Conservation (phyloP, 352 stramenopile genomes). For the Pythium dissotocum region DNA sequence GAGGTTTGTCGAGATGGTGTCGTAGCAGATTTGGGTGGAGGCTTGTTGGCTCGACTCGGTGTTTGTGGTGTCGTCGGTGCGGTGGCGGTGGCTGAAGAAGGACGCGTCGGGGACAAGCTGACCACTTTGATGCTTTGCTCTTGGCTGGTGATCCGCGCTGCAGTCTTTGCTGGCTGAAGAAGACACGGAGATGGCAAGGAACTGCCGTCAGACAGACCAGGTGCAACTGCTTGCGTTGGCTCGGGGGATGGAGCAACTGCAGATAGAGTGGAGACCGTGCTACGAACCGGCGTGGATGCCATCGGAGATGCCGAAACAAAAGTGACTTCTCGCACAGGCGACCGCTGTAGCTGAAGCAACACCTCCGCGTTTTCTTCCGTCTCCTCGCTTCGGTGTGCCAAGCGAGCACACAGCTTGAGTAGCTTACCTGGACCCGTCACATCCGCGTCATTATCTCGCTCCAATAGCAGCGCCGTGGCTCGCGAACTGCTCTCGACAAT, state of each 20-base stretch:
- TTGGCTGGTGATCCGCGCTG: background rate
- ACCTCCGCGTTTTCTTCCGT: constrained; percentile 23
- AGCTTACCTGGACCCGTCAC: background rate
- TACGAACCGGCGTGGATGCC: background rate
- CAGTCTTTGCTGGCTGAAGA: constrained; percentile 4
- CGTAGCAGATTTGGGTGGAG: background rate
- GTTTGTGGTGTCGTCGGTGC: background rate
- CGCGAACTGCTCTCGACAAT: background rate
- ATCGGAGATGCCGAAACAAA: background rate
- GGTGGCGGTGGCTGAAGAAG: background rate
- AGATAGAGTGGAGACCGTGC: background rate
- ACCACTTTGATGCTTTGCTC: background rate
- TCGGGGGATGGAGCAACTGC: background rate
- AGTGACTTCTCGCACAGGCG: constrained; percentile 2
- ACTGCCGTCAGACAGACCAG: background rate
- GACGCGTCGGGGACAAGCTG: background rate
- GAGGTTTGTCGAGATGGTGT: background rate
- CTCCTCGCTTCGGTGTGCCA: constrained; percentile 20
- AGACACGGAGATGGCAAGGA: constrained; percentile 18
- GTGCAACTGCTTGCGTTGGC: constrained; percentile 1
- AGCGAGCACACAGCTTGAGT: constrained; percentile 3
- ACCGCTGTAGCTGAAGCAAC: constrained; percentile 25
- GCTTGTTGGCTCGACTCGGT: background rate
- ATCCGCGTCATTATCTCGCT: background rate
- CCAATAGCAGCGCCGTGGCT: background rate